Base-by-base conservation (phyloP, 2,329 filamentous ascomycete genomes). In the Fusarium nisikadoi region DNA sequence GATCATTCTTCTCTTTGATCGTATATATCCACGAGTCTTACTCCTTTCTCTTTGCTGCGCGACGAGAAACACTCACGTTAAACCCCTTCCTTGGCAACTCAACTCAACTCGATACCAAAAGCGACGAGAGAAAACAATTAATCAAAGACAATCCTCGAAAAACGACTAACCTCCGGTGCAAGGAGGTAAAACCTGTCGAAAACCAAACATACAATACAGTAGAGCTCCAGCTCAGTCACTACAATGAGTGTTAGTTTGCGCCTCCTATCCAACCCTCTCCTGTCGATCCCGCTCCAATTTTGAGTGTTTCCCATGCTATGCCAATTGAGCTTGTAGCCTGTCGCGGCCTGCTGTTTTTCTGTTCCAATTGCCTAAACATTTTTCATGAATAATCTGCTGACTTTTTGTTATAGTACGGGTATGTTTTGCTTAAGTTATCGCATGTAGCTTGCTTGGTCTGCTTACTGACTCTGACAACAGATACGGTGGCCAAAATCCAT, bases 401-500 rank as follows among this genome's bases (percentile, higher is more conserved):
- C 58, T 20, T 61, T 25, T 38, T n/a, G 63, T n/a, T n/a, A 53
- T 23, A 54, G 87, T 88, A 88, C 86, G 86, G 86, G 87, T 89
- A 81, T 82, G 85, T 86, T 72, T 52, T 70, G 68, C 65, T 33
- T 54, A 43, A 53, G 74, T 63, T 27, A 29, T 45, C 31, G 47
- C 49, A 49, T 29, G 20, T 49, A 42, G 19, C 53, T 57, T 52
- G 39, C 31, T 52, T 42, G 56, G 60, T 45, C 20, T 45, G 43
- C 36, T 64, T 67, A 75, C 81, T 85, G 76, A 85, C 80, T 55
- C 46, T 20, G 53, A 38, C 67, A 27, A 39, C 77, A 90, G 87
- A 82, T 90, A 90, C 83, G 85, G 86, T 70, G 84, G 83, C 74
- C 80, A 82, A 68, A 90, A 91, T 81, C 89, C 89, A 61, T 91